These are phyloP conservation scores for Fereydounia khargensis DNA, from an alignment of 1,284 basidiomycete species.

Conservation along the genomic window DNA sequence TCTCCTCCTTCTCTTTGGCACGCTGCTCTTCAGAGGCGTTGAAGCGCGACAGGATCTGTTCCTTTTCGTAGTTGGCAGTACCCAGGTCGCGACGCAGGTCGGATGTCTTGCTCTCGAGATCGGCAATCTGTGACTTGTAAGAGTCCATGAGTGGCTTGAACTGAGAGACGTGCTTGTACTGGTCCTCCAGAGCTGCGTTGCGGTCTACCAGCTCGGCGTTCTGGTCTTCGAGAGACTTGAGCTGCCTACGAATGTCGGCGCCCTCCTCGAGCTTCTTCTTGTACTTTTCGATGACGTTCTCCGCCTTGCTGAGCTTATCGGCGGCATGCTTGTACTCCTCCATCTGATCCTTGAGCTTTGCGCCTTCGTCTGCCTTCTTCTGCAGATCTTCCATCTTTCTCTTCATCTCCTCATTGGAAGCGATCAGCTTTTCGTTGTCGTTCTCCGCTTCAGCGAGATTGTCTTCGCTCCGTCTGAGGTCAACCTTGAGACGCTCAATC, in stretches of 20 bases:
- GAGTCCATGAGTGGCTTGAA: conserved; percentile 89
- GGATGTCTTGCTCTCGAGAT: conserved; percentile 72
- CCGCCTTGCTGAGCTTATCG: conserved; percentile 85
- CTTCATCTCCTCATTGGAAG: conserved; percentile 14
- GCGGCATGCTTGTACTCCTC: conserved; percentile 79
- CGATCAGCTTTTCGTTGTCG: conserved; percentile 35
- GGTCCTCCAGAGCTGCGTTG: conserved; percentile 84
- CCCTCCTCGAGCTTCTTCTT: conserved; percentile 96
- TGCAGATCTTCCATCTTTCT: conserved; percentile 73
- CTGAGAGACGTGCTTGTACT: conserved; percentile 78
- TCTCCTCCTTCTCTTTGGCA: conserved; percentile 75
- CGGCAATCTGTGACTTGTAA: conserved; percentile 81
- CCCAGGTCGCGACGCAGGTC: conserved; percentile 65
- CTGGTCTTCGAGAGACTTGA: conserved; percentile 85
- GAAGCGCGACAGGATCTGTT: conserved; percentile 35
- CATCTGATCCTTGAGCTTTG: conserved; percentile 81
- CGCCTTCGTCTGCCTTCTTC: conserved; percentile 71
- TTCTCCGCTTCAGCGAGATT: conserved; percentile 40
- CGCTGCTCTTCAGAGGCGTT: conserved; percentile 66
- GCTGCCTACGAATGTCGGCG: conserved; percentile 77
- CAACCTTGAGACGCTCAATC: conserved; percentile 39
- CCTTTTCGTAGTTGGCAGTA: conserved; percentile 37
- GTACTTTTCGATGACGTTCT: conserved; percentile 98
- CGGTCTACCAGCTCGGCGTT: conserved; percentile 87
- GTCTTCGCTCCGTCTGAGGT: conserved; percentile 43